Evolutionary conservation across 192 early-diverging fungal genomes (phyloP), one percentile per base, ranked within the genome.

Genomic region (Gryganskiella cystojenkinii): DNA sequence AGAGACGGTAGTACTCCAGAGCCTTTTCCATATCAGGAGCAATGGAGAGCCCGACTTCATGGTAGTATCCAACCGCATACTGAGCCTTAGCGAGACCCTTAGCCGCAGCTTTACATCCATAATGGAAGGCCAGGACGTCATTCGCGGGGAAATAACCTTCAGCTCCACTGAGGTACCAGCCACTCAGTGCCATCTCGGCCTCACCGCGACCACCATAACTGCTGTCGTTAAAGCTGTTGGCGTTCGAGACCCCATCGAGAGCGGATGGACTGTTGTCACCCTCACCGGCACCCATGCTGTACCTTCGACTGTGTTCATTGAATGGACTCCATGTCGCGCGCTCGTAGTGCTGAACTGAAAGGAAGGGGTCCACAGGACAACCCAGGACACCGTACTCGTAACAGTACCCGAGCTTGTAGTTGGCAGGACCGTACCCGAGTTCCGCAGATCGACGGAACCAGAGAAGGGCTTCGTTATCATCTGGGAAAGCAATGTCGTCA

Each of bases 21-120:
- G 89, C 90, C 45, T 81, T 85, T 19, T 78, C 67, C 49, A 76
- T 43, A 83, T 93, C 81, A 5, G 50, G 64, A 25, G 76, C 81
- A 46, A 83, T 79, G 34, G 91, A 89, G 65, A 96, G 86, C 40
- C 95, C 95, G 60, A 86, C 85, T 66, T 96, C 93, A 69, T 90
- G 84, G 82, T 93, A 96, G 80, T 96, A 97, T 44, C 96, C 96
- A 85, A 98, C 86, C 7, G 92, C 93, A 67, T 90, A 96, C 85
- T 96, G 90, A 6, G 96, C 96, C 55, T 90, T 87, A 14, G 91
- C 87, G 24, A 92, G 70, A 7, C 90, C 90, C 71, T 90, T 87
- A 42, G 90, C 88, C 45, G 96, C 95, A 4, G 95, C 92, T n/a
- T 86, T 85, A 40, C 82, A 83, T 56, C 92, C 93, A 90, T 95